Percentiles rank a stretch among this genome's conserved stretches.
These are phyloP conservation scores for Ogataea pini DNA, from an alignment of 805 yeast genomes.

Conservation along the genomic window DNA sequence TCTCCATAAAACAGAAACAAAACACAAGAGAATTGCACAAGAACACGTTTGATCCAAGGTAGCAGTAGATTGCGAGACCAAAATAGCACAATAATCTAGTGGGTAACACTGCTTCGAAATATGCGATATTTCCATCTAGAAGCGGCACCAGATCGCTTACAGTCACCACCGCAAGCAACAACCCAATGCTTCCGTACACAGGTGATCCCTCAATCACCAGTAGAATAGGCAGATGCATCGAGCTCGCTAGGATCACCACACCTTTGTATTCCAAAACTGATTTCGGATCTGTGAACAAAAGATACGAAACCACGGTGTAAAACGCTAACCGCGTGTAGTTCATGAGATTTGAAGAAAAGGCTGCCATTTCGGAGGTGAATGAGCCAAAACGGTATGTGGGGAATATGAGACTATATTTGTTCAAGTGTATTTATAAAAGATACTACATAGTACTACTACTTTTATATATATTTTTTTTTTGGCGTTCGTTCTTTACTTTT, in stretches of 20 bases:
- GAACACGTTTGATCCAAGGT: conserved; percentile 43
- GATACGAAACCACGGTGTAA: conserved; percentile 25
- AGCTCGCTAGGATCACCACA: conserved; percentile 29
- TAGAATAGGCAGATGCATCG: conserved; percentile 37
- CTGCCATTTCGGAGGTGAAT: too few species aligned
- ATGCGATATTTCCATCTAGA: conserved; percentile 42
- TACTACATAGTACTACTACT: too few species aligned
- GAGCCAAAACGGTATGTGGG: neutral
- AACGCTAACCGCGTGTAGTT: conserved; percentile 25
- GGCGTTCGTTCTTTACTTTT: neutral
- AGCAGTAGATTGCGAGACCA: conserved; percentile 49
- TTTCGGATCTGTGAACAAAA: conserved; percentile 27
- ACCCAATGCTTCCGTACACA: conserved; percentile 47
- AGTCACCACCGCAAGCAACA: conserved; percentile 46
- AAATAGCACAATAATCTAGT: conserved; percentile 53
- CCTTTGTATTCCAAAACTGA: conserved; percentile 33
- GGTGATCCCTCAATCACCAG: conserved; percentile 35
- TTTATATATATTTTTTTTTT: neutral
- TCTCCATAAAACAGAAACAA: conserved; percentile 59
- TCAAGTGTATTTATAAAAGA: too few species aligned
- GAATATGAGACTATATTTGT: too few species aligned
- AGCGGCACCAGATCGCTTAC: conserved; percentile 62
- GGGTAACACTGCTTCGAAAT: conserved; percentile 64
- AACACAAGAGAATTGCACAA: conserved; percentile 67
- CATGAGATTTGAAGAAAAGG: conserved; percentile 29